These are phyloP conservation scores for Hypoxylon lienhwacheense DNA, from an alignment of 495 filamentous ascomycete species.

Conservation along the genomic window DNA sequence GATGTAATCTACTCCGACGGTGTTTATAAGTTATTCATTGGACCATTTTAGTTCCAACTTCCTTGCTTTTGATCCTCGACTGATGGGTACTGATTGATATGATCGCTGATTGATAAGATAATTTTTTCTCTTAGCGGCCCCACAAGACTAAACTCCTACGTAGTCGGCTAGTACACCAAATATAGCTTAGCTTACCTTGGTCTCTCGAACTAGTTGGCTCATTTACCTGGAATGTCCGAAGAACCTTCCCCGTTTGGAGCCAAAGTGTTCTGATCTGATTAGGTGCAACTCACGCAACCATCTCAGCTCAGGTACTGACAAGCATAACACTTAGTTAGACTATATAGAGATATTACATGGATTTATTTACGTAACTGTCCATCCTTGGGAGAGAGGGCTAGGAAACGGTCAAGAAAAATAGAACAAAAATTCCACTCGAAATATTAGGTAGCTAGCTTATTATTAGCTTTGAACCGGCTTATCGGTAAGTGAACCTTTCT, in stretches of 20 bases:
- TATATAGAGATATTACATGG: too few relatives aligned
- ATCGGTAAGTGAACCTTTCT: constrained; percentile 5
- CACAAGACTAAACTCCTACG: not conserved
- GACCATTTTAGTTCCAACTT: constrained; percentile 15
- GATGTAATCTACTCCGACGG: constrained; percentile 9
- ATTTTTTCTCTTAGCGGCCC: constrained; percentile 23
- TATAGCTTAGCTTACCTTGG: not conserved
- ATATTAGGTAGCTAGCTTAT: not conserved
- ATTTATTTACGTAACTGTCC: too few relatives aligned
- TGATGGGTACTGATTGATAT: constrained; percentile 34
- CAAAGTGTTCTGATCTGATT: not conserved
- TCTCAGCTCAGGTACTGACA: constrained; percentile 28
- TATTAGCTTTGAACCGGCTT: constrained; percentile 3
- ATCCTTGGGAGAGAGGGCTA: too few relatives aligned
- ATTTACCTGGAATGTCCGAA: constrained; percentile 25
- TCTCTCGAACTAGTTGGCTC: not conserved
- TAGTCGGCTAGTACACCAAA: constrained; percentile 20
- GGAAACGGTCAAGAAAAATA: not conserved
- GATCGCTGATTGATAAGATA: constrained; percentile 39
- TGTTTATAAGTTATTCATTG: constrained; percentile 9
- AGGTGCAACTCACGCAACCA: constrained; percentile 4
- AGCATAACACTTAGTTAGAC: too few relatives aligned
- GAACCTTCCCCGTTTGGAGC: constrained; percentile 25
- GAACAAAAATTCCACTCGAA: not conserved
- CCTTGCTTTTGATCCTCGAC: constrained; percentile 12